Evolutionary conservation across 768 basidiomycete genomes (phyloP), one percentile per base, ranked within the genome.

Genomic region (Mycena olivaceomarginata): DNA sequence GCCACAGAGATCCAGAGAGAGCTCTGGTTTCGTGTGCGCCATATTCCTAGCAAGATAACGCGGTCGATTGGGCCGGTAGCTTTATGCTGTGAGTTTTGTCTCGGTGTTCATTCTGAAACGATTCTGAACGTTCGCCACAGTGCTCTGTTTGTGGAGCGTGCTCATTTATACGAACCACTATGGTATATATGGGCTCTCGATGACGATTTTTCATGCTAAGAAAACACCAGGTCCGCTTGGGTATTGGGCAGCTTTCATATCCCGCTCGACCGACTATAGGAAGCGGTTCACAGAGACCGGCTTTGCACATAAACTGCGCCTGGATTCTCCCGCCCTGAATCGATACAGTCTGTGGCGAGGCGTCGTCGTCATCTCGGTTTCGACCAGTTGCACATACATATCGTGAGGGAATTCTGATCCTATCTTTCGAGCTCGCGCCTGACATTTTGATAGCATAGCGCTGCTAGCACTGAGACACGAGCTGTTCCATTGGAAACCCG

Each of bases 401-500:
- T 69, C 59, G 74, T 75, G 48, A 7, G 51, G 3, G 6, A 20
- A 2, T 48, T 31, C 20, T 8, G 7, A 4, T 74, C 20, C 15
- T 10, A 15, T 10, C 37, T 20, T 37, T 62, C 45, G 1, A 48
- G 0, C 40, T 31, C 12, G 31, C 20, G 15, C 13, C 16, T 48
- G 45, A 75, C 15, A 25, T 53, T 43, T 51, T 4, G 18, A 45
- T 16, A 75, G 74, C 15, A 45, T 75, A 70, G 74, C 74, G 53
- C 53, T 75, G 16, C 8, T 75, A 4, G 48, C 68, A 5, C n/a
- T 75, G 51, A 5, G 74, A 25, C 74, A 70, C 25, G 74, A 75
- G 40, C n/a, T 75, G 2, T 75, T 64, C 51, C 74, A 75, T 37
- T 75, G 74, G 74, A 75, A 75, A 51, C 74, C 74, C 6, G 48